Percentiles rank a stretch among this genome's conserved stretches.
Evolutionary conservation across 257 asterid species (phyloP).

Genomic region (Fraxinus pennsylvanica): DNA sequence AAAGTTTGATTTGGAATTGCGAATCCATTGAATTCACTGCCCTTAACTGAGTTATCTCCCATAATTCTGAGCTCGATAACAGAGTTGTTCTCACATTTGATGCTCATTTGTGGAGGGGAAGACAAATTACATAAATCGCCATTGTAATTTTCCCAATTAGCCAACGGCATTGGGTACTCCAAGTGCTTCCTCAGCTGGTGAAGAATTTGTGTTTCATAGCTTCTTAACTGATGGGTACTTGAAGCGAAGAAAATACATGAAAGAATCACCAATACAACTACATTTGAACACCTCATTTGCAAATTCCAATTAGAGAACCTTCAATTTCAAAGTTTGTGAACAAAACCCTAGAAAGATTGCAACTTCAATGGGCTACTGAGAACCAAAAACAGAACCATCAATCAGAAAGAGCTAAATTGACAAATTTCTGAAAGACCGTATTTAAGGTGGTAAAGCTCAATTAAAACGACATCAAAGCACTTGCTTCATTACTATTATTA

Average conservation of each 20-base stretch:
- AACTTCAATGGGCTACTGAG: slow-evolving; percentile 12
- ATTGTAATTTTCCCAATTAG: slow-evolving; percentile 52
- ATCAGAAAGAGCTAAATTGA: background rate
- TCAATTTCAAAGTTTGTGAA: slow-evolving; percentile 17
- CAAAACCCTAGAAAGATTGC: slow-evolving; percentile 34
- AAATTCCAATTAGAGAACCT: background rate
- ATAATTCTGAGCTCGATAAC: slow-evolving; percentile 77
- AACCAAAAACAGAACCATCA: slow-evolving; percentile 8
- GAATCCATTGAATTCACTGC: slow-evolving; percentile 57
- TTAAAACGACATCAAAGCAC: background rate
- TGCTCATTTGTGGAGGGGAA: slow-evolving; percentile 61
- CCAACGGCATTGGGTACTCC: slow-evolving; percentile 63
- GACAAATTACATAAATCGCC: slow-evolving; percentile 63
- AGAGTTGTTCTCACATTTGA: slow-evolving; percentile 64
- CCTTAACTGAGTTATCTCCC: slow-evolving; percentile 66
- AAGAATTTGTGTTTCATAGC: slow-evolving; percentile 72
- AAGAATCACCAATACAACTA: slow-evolving; percentile 36
- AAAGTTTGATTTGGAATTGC: slow-evolving; percentile 63
- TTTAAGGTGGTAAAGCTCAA: background rate
- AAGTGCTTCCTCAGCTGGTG: slow-evolving; percentile 89
- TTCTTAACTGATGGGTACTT: slow-evolving; percentile 52
- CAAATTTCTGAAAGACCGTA: background rate
- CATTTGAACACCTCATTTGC: slow-evolving; percentile 47
- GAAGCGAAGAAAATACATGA: slow-evolving; percentile 50
- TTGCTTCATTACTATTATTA: background rate